These are phyloP conservation scores for Areca catechu DNA, from an alignment of 176 grass and related monocot species.

Conservation along the genomic window DNA sequence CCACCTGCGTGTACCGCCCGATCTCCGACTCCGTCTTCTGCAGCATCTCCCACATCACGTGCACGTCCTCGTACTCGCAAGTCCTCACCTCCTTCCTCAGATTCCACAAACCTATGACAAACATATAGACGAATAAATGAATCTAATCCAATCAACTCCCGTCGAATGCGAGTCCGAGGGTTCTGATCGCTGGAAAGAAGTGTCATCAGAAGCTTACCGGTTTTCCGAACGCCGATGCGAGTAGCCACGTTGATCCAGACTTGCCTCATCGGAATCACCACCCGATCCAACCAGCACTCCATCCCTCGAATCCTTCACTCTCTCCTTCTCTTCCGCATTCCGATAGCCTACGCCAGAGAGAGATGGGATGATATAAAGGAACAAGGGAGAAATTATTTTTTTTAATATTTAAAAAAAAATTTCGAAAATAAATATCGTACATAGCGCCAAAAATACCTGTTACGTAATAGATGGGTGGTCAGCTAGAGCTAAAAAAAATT, in stretches of 20 bases:
- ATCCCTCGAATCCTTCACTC: neutral
- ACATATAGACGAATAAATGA: neutral
- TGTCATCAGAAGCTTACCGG: constrained; percentile 13
- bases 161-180: neutral
- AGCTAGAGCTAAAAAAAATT: too few species aligned
- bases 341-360: too few species aligned
- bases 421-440: too few species aligned
- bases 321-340: too few species aligned
- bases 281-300: neutral
- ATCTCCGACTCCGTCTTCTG: neutral
- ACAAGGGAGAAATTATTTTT: too few species aligned
- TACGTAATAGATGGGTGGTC: too few species aligned
- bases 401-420: too few species aligned
- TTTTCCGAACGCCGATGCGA: constrained; percentile 38
- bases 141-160: neutral
- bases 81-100: constrained; percentile 50
- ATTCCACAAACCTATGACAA: constrained; percentile 35
- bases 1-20: neutral
- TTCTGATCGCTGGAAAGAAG: neutral
- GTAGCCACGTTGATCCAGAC: constrained; percentile 35
- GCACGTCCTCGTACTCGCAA: constrained; percentile 73
- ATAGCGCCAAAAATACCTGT: too few species aligned
- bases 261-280: constrained; percentile 20
- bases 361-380: too few species aligned
- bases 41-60: constrained; percentile 81